A percentile compares a stretch with the other conserved stretches of the same genome.
phyloP scores from a whole-genome alignment of 768 basidiomycete genomes.

The Rhodosporidiobolus odoratus region DNA sequence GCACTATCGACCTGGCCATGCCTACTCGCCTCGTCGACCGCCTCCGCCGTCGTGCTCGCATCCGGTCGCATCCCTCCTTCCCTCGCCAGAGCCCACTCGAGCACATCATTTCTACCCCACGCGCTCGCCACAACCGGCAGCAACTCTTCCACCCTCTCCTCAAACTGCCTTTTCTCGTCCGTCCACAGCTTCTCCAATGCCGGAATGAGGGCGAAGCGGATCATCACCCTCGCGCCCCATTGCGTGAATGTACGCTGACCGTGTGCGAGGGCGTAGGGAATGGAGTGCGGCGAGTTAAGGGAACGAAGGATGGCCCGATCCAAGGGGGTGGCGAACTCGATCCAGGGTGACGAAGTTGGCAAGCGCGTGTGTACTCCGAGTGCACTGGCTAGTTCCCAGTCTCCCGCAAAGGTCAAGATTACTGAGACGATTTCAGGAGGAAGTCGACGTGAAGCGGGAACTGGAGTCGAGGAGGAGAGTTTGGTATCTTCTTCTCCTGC shows the following conservation, averaged over 20 bases:
- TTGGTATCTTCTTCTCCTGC: too few relatives aligned
- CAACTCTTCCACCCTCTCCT: constrained; percentile 41
- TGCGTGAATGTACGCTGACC: constrained; percentile 60
- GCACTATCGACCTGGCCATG: constrained; percentile 61
- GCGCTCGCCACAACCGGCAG: constrained; percentile 73
- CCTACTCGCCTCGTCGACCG: constrained; percentile 72
- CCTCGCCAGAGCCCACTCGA: constrained; percentile 75
- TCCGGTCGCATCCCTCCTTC: constrained; percentile 55
- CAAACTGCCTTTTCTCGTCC: constrained; percentile 51
- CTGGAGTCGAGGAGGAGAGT: background rate
- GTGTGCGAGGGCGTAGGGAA: constrained; percentile 58
- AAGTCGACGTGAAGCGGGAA: constrained; percentile 20
- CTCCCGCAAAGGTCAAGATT: constrained; percentile 42
- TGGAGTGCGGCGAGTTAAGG: constrained; percentile 57
- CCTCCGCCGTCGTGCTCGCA: constrained; percentile 54
- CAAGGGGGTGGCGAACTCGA: constrained; percentile 56
- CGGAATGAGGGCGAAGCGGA: constrained; percentile 70
- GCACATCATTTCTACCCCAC: constrained; percentile 64
- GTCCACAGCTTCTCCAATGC: constrained; percentile 62
- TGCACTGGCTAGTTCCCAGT: constrained; percentile 78
- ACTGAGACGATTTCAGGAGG: constrained; percentile 36
- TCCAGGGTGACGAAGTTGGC: constrained; percentile 64
- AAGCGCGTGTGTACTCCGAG: constrained; percentile 69
- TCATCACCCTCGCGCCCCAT: constrained; percentile 60
- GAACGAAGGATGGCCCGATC: constrained; percentile 63